Conservation (phyloP, 371 early-diverging fungal genomes). For the Mucor mucedo region DNA sequence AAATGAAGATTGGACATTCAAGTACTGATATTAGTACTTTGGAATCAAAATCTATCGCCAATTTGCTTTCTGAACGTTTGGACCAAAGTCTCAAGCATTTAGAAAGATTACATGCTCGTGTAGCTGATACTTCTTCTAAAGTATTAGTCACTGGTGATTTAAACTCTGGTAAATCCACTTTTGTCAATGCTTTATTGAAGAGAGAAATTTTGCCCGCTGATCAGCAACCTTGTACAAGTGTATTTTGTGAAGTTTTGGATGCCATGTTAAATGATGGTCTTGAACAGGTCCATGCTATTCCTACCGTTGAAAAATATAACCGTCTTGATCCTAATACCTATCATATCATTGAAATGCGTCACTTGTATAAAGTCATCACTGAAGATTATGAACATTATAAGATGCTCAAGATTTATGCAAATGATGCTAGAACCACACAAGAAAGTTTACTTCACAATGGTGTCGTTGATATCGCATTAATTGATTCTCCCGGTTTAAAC, state of each 20-base stretch:
- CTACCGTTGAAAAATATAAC: background rate
- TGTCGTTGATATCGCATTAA: conserved; percentile 91
- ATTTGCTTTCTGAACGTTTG: conserved; percentile 70
- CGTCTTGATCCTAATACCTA: conserved; percentile 56
- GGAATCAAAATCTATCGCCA: conserved; percentile 73
- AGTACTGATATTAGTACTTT: conserved; percentile 55
- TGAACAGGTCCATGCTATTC: conserved; percentile 92
- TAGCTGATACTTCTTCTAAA: conserved; percentile 89
- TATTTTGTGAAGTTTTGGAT: conserved; percentile 89
- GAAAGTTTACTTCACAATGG: conserved; percentile 90
- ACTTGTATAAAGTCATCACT: conserved; percentile 64
- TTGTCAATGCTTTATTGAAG: conserved; percentile 94
- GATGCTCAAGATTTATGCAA: conserved; percentile 85
- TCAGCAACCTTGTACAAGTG: conserved; percentile 96
- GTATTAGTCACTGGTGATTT: conserved; percentile 97
- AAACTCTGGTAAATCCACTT: conserved; percentile 96
- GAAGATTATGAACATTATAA: conserved; percentile 74
- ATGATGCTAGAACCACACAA: conserved; percentile 63
- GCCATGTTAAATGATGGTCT: background rate
- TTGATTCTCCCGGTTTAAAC: conserved; percentile 98
- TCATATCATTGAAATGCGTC: conserved; percentile 66
- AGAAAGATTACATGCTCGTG: conserved; percentile 78
- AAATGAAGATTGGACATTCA: conserved; percentile 67
- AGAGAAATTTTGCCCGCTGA: conserved; percentile 90
- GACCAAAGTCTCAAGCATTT: conserved; percentile 73